Evolutionary conservation across 139 green algal species (phyloP), one percentile per base, ranked within the genome.

Genomic region (Chlorella ohadii): DNA sequence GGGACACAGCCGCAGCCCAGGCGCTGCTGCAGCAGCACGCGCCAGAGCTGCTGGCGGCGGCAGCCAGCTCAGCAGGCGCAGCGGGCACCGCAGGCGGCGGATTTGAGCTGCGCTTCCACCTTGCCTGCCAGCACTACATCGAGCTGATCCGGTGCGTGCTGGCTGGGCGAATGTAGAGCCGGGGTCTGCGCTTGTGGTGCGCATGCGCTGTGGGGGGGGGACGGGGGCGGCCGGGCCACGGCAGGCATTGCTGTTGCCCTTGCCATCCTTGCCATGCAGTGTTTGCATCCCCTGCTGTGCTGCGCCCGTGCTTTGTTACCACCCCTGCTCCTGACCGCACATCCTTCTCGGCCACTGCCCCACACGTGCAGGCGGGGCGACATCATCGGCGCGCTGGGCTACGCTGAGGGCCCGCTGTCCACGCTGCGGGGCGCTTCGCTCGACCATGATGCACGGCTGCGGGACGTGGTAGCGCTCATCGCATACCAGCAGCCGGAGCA

Each of bases 121-220:
- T 96, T 39, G 81, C 85, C 72, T 96, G 92, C 83, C 91, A 96
- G 68, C 88, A 94, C 66, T 97, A 93, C 84, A 92, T 97, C 3
- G 94, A 97, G 90, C 82, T 95, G 0, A 86, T 97, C n/a, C 89
- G 92, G 92, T 92, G 81, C 39, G 44, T 1, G 3, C 19, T 0
- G 1, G 33, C 15, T 41, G 65, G n/a, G n/a, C n/a, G 22, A 4
- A 68, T 34, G 44, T 11, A 55, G 44, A n/a, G n/a, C n/a, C n/a
- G n/a, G n/a, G n/a, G n/a, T n/a, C n/a, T n/a, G n/a, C n/a, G n/a
- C n/a, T n/a, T n/a, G n/a, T n/a, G n/a, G n/a, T n/a, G n/a, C n/a
- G n/a, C n/a, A n/a, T n/a, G n/a, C n/a, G n/a, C n/a, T n/a, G n/a
- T n/a, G n/a, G n/a, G n/a, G n/a, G n/a, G n/a, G n/a, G n/a, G n/a